Evolutionary conservation across 805 yeast genomes (phyloP).

Genomic region (Yarrowia sp.): DNA sequence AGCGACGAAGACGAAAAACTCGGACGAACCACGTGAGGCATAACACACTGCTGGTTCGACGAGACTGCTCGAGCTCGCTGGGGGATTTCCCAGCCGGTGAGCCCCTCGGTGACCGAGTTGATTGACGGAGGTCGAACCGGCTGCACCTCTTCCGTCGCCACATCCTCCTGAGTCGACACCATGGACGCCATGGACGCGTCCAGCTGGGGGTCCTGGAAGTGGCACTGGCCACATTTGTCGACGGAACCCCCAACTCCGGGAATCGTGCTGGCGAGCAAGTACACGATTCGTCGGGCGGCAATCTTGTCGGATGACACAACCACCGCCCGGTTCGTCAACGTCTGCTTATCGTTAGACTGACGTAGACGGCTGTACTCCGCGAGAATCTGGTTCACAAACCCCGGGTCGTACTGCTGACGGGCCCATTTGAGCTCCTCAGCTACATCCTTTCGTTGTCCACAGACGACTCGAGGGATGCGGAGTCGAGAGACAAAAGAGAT

Average conservation of each 20-base stretch:
- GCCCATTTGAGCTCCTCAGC: constrained; percentile 26
- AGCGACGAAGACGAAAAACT: constrained; percentile 31
- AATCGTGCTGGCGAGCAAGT: constrained; percentile 31
- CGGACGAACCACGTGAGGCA: constrained; percentile 34
- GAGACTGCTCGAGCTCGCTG: constrained; percentile 27
- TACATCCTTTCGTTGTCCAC: constrained; percentile 32
- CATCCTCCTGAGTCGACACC: constrained; percentile 1
- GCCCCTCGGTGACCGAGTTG: constrained; percentile 10
- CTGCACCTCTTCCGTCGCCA: constrained; percentile 1
- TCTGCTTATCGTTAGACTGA: background rate
- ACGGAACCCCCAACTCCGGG: constrained; percentile 19
- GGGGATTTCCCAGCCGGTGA: constrained; percentile 33
- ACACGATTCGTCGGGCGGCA: constrained; percentile 31
- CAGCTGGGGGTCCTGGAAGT: background rate
- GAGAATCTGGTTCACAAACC: constrained; percentile 19
- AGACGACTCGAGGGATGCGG: constrained; percentile 34
- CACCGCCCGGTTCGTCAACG: constrained; percentile 30
- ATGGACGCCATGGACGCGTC: background rate
- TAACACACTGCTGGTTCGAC: constrained; percentile 29
- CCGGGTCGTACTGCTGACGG: constrained; percentile 20
- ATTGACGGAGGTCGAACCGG: constrained; percentile 16
- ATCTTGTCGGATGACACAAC: constrained; percentile 31
- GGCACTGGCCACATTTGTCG: constrained; percentile 12
- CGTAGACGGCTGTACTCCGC: background rate
- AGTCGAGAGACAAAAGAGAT: constrained; percentile 29